Evolutionary conservation across 2,329 filamentous ascomycete genomes (phyloP), one percentile per base, ranked within the genome.

Genomic region (Xylariales sp.): DNA sequence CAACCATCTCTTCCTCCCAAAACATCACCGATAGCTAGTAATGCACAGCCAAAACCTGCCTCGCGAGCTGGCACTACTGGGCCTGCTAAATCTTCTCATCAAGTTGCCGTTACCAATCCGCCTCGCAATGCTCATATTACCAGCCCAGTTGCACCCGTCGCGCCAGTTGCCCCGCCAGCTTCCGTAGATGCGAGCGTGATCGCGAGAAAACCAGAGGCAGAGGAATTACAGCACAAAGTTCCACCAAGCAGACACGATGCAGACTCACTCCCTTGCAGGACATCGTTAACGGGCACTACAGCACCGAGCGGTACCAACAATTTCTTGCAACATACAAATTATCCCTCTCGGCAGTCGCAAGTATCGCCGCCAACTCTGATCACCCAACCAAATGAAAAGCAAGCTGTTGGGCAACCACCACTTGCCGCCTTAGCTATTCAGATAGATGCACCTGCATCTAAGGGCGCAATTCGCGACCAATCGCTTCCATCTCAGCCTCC

Each of bases 401-500:
- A 62, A 16, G 5, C n/a, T 45, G 28, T 5, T 45, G 49, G 68
- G 5, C 64, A 57, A 60, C 57, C 61, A 16, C 48, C 32, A 23
- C 28, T 16, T 28, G 3, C 10, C 45, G 23, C 61, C 5, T 62
- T 67, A 46, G 62, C 65, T 43, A 71, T 69, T 61, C 70, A 72
- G 55, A 46, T 71, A 32, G 71, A 72, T 62, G 30, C 57, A 9
- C 34, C 56, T 28, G 39, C 68, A 30, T 52, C 61, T 16, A 60
- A 45, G 23, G 67, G 56, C 57, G 23, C 56, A 50, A 76, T 78
- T 36, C 64, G 72, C 18, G 71, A 65, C 8, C 52, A 68, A 56
- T 72, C 78, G 61, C 66, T 79, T 48, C 75, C 78, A 9, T 76
- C 80, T 9, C 81, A 80, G 46, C 71, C 79, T 12, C 75, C 80